phyloP scores from a whole-genome alignment of 148 eudicot species.

The Rhododendron mucronatum region DNA sequence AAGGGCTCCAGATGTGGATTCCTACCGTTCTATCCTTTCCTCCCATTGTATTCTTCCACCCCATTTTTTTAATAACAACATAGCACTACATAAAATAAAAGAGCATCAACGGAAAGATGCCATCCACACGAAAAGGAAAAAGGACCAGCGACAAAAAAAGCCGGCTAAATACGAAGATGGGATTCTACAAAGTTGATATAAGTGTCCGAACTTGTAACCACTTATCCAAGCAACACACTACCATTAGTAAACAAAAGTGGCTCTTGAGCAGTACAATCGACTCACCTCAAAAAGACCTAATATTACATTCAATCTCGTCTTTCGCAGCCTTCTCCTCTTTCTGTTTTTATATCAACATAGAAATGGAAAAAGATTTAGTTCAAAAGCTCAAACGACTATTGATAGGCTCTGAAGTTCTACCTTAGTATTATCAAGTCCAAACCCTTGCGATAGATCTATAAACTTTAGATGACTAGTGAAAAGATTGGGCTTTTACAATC shows the following conservation, averaged over 20 bases:
- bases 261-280: background rate
- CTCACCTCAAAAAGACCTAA: background rate
- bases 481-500: background rate
- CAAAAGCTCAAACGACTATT: background rate
- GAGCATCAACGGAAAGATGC: background rate
- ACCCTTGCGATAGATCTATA: background rate
- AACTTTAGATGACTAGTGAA: background rate
- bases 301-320: background rate
- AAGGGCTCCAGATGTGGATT: too few relatives aligned
- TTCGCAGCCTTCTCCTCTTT: background rate
- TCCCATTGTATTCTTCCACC: too few relatives aligned
- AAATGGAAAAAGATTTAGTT: background rate
- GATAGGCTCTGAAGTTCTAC: background rate
- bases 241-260: background rate
- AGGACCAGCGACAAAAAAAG: background rate
- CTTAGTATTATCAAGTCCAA: background rate
- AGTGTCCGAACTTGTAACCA: background rate
- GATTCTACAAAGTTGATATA: background rate
- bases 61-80: background rate
- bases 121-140: background rate
- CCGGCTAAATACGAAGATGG: background rate
- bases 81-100: background rate
- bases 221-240: background rate
- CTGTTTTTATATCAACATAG: background rate
- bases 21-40: too few relatives aligned